phyloP scores from a whole-genome alignment of 495 filamentous ascomycete species.

The Penicillium crystallinum region DNA sequence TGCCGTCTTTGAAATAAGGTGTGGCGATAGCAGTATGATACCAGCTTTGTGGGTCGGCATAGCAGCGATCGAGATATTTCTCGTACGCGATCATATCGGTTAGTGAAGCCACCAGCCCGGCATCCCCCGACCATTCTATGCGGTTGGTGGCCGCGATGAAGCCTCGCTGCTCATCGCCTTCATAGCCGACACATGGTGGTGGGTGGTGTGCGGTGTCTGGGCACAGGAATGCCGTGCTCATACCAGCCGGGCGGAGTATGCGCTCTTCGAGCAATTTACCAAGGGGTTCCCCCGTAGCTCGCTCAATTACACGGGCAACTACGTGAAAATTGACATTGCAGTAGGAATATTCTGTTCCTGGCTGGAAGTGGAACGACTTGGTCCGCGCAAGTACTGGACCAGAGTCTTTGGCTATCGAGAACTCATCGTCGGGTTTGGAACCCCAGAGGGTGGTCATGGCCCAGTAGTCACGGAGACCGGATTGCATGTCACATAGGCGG shows the following conservation, averaged over 20 bases:
- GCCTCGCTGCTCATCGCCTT: constrained; percentile 22
- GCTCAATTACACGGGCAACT: constrained; percentile 26
- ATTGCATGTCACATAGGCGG: constrained; percentile 28
- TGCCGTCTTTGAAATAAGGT: constrained; percentile 21
- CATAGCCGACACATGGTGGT: constrained; percentile 29
- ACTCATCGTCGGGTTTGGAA: constrained; percentile 25
- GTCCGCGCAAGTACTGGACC: constrained; percentile 17
- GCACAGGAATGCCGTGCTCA: constrained; percentile 28
- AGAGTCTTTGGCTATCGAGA: constrained; percentile 18
- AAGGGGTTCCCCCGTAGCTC: constrained; percentile 20
- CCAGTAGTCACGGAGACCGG: constrained; percentile 35
- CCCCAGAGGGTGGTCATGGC: constrained; percentile 33
- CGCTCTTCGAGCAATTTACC: constrained; percentile 22
- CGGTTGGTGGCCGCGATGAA: constrained; percentile 20
- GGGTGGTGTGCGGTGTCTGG: constrained; percentile 25
- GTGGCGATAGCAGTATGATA: constrained; percentile 16
- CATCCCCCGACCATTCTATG: constrained; percentile 36
- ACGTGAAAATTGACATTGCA: constrained; percentile 31
- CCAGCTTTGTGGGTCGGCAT: constrained; percentile 19
- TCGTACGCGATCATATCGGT: constrained; percentile 35
- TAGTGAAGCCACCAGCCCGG: constrained; percentile 30
- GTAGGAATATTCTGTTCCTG: constrained; percentile 31
- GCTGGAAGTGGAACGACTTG: constrained; percentile 27
- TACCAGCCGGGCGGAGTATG: constrained; percentile 25
- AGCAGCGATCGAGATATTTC: constrained; percentile 20